Base-by-base conservation (phyloP, 345 rosid genomes). In the Salix brachista region DNA sequence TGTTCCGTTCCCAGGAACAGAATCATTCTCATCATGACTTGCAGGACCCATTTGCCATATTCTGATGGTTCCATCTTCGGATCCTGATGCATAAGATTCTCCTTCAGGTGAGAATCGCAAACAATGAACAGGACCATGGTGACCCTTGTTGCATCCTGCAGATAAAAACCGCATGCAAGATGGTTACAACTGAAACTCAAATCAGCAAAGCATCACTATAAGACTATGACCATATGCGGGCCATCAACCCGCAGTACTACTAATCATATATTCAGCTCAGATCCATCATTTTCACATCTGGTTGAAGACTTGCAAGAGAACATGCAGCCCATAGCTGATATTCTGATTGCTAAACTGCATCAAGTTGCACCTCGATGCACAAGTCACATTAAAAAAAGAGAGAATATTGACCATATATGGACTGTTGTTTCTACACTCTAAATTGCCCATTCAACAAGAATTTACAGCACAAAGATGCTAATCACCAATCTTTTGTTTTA, bases 71-170 rank as follows among this genome's bases (percentile, higher is more conserved):
- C 99, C 98, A 19, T 96, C 99, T 88, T 96, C 99, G 0, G 99
- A 96, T 78, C 99, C 99, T 0, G 99, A 94, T 1, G 97, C 97
- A 70, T 91, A 94, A 0, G 98, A 94, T 79, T 90, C 97, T 65
- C 98, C 99, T 32, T 93, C 97, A 2, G 98, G 98, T 3, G 99
- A 87, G 81, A 94, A 96, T 32, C 97, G 91, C 46, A 94, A 88
- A 12, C 97, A 96, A 50, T 96, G 98, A 32, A 96, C 92, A 17
- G 98, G 98, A 81, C 99, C 99, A 26, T 94, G 99, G 81, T 96
- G 99, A 73, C 99, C 99, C 84, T 96, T 96, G 83, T 96, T 94
- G 91, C 98, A 96, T 69, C 91, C 98, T 96, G 76, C 84, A 83
- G 7, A 41, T 41, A 4, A 28, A 34, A 61, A 67, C 46, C 73